Evolutionary conservation across 1,139 yeast genomes (phyloP).

Genomic region (Yamadazyma spencermartinsiae): DNA sequence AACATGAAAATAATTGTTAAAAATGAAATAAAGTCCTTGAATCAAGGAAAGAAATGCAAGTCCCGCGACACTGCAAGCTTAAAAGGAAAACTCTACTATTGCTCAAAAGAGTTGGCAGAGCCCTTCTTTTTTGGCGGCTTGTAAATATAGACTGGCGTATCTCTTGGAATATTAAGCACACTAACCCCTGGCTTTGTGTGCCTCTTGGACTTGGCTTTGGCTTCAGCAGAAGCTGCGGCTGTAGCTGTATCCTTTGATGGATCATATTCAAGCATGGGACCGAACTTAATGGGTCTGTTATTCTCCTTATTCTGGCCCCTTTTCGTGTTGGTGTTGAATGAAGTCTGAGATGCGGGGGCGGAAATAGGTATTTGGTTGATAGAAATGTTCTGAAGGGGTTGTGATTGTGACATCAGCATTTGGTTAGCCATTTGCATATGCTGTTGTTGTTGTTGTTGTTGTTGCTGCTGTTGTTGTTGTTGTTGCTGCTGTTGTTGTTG

Average conservation of each 20-base stretch:
- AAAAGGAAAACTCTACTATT: too few relatives aligned
- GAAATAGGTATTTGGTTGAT: slow-evolving; percentile 13
- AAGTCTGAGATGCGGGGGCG: slow-evolving; percentile 17
- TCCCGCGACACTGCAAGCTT: too few relatives aligned
- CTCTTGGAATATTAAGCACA: slow-evolving; percentile 32
- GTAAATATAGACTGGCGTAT: slow-evolving; percentile 35
- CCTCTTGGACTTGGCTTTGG: slow-evolving; percentile 13
- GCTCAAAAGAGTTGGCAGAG: not conserved
- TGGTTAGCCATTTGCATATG: slow-evolving; percentile 11
- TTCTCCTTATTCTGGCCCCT: slow-evolving; percentile 20
- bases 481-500: slow-evolving; percentile 14
- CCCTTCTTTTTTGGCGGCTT: slow-evolving; percentile 31
- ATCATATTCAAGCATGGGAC: slow-evolving; percentile 44
- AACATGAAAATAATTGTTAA: not conserved
- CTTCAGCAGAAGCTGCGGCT: slow-evolving; percentile 8
- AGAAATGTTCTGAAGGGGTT: slow-evolving; percentile 9
- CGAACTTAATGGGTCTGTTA: slow-evolving; percentile 38
- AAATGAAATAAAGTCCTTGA: not conserved
- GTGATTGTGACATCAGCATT: slow-evolving; percentile 8
- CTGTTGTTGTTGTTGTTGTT: slow-evolving; percentile 10
- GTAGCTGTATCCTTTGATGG: slow-evolving; percentile 33
- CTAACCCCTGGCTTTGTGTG: slow-evolving; percentile 18
- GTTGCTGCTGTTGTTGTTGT: slow-evolving; percentile 9
- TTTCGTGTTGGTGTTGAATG: slow-evolving; percentile 6
- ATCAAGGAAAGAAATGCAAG: too few relatives aligned